Evolutionary conservation across 352 stramenopile species (phyloP), one percentile per base, ranked within the genome.

Genomic region (Globisporangium yorkense): DNA sequence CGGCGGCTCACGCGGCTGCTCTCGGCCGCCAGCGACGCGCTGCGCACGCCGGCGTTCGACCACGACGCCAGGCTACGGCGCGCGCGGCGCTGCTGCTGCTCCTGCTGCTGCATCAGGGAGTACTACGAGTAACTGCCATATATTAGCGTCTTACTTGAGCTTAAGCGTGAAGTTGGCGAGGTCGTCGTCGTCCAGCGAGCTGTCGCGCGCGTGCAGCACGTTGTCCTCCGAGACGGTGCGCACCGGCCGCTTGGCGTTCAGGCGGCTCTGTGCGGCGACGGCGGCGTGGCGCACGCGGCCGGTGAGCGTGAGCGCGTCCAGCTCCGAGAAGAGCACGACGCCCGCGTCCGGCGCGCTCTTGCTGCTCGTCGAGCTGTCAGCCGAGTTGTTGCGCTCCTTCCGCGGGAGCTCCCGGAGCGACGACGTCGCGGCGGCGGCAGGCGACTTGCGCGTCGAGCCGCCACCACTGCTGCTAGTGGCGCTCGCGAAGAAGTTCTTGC

Each of bases 91-190:
- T 40, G 27, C 27, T 21, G 18, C 16, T 49, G 48, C 27, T 40
- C 15, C 27, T 21, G 18, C 16, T 49, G 45, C 21, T 45, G 5
- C 27, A 31, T 21, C 24, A 5, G 16, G 13, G 12, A 24, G 12
- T 21, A 33, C 12, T 35, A 24, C 20, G 18, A 31, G 15, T 41
- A 31, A 29, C 13, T 16, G 12, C 4, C 21, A 8, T 41, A 21
- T 51, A 21, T 41, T 27, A 35, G 16, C 15, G 1, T 46, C 18
- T 57, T 62, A 75, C 39, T 60, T 50, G 20, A 91, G 60, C 65
- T 84, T 71, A 48, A 92, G 75, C 21, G 71, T 92, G 59, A 92
- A 92, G 62, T 88, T 87, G 44, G 75, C 81, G 54, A 92, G 63
- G 53, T 89, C 81, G 59, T 89, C 77, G 33, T 71, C 60, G 15